A percentile compares a stretch with the other conserved stretches of the same genome.
Conservation (phyloP, 768 basidiomycete genomes). For the Steccherinum ochraceum region DNA sequence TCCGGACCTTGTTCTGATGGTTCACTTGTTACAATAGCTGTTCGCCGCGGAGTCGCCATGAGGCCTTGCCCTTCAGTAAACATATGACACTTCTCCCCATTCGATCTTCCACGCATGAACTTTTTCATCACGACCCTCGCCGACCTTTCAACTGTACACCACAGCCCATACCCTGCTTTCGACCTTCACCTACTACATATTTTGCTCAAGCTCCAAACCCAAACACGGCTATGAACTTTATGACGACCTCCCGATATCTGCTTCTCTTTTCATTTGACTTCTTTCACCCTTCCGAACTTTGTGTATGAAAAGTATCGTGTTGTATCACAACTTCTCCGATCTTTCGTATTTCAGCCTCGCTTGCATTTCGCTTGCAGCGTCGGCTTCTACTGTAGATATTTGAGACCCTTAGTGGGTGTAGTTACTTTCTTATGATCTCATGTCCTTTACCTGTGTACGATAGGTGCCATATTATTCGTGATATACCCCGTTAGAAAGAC, state of each 20-base stretch:
- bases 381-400: not conserved
- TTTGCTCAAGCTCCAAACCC: not conserved
- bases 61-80: constrained; percentile 1
- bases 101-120: not conserved
- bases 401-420: not conserved
- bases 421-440: not conserved
- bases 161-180: not conserved
- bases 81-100: not conserved
- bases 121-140: not conserved
- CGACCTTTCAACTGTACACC: not conserved
- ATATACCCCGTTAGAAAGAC: too few species aligned
- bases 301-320: too few species aligned
- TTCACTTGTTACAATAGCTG: constrained; percentile 7
- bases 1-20: not conserved
- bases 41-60: constrained; percentile 22
- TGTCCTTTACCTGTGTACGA: not conserved
- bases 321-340: too few species aligned
- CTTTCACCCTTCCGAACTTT: too few species aligned
- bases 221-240: not conserved
- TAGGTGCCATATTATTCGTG: not conserved
- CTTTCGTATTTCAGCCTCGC: too few species aligned
- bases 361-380: too few species aligned
- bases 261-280: not conserved
- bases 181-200: not conserved
- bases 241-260: too few species aligned